phyloP scores from a whole-genome alignment of 2,329 filamentous ascomycete genomes.

The Ophiocordyceps australis region DNA sequence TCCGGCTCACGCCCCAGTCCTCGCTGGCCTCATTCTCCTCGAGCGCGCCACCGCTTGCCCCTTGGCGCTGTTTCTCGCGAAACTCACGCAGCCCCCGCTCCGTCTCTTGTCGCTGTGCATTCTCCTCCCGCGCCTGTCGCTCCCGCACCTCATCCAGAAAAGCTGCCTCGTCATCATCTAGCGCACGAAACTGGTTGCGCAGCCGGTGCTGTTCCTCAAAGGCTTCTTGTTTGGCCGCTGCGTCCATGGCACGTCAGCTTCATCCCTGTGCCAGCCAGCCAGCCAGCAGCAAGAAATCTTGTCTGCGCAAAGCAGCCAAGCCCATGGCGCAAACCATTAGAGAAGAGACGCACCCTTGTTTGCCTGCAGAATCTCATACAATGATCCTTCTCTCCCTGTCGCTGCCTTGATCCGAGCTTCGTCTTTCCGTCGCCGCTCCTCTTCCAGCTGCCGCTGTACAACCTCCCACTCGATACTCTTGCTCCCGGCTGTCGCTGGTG shows the following conservation, averaged over 20 bases:
- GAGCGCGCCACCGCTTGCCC: constrained; percentile 5
- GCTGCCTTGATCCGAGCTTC: constrained; percentile 25
- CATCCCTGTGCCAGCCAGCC: not conserved
- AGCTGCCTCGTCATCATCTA: constrained; percentile 65
- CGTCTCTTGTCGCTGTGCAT: constrained; percentile 31
- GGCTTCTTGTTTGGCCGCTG: constrained; percentile 64
- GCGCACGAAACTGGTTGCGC: constrained; percentile 57
- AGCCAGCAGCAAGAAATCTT: too few species aligned
- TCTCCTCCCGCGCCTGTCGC: constrained; percentile 32
- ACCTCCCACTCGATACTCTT: constrained; percentile 37
- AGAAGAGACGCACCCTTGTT: constrained; percentile 51
- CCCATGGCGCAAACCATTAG: too few species aligned
- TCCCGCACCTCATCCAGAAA: constrained; percentile 46
- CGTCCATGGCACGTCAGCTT: not conserved
- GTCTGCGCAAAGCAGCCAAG: too few species aligned
- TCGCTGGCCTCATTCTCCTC: constrained; percentile 6
- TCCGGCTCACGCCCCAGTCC: constrained; percentile 14
- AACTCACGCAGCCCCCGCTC: constrained; percentile 38
- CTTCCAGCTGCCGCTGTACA: constrained; percentile 46
- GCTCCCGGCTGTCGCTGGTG: not conserved
- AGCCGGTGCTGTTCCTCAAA: constrained; percentile 59
- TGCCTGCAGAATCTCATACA: constrained; percentile 61
- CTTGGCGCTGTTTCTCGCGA: constrained; percentile 25
- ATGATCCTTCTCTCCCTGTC: constrained; percentile 33
- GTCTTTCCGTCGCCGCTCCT: constrained; percentile 33